Conservation (phyloP, 495 filamentous ascomycete species). For the Lichenothelia convexa region DNA sequence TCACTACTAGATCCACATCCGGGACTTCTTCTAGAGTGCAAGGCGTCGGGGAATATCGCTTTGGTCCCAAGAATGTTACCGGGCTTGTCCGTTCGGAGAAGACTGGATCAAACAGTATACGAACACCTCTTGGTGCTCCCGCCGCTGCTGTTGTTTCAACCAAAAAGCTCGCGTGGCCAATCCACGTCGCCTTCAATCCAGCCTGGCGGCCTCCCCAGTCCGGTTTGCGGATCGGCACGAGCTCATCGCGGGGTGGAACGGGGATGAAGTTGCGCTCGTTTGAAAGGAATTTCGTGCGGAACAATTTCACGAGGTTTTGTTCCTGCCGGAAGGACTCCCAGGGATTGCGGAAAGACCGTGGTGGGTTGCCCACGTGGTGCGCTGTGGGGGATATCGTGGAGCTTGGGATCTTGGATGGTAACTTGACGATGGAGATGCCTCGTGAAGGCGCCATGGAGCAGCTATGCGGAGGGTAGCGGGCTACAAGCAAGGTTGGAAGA, state of each 20-base stretch:
- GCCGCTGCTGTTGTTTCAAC: constrained; percentile 20
- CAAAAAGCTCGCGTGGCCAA: constrained; percentile 34
- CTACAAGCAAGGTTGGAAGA: too few relatives aligned
- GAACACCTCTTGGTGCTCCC: constrained; percentile 16
- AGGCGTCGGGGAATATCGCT: constrained; percentile 31
- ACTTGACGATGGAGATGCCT: too few relatives aligned
- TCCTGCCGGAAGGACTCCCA: constrained; percentile 31
- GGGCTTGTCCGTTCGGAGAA: constrained; percentile 33
- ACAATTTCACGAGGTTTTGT: constrained; percentile 8
- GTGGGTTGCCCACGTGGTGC: constrained; percentile 16
- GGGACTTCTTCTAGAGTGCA: constrained; percentile 30
- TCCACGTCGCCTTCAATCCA: constrained; percentile 28
- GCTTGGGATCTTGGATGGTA: too few relatives aligned
- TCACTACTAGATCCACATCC: constrained; percentile 29
- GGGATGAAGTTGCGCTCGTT: constrained; percentile 19
- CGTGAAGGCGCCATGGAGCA: too few relatives aligned
- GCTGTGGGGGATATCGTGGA: constrained; percentile 1
- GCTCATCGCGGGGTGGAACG: constrained; percentile 17
- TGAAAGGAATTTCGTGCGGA: constrained; percentile 13
- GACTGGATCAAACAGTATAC: constrained; percentile 34
- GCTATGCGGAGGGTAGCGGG: too few relatives aligned
- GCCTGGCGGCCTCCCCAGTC: constrained; percentile 16
- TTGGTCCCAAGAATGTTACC: constrained; percentile 27
- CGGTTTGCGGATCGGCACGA: constrained; percentile 19
- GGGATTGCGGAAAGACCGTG: constrained; percentile 31